Evolutionary conservation across 805 yeast genomes (phyloP).

Genomic region (Yarrowia sp.): DNA sequence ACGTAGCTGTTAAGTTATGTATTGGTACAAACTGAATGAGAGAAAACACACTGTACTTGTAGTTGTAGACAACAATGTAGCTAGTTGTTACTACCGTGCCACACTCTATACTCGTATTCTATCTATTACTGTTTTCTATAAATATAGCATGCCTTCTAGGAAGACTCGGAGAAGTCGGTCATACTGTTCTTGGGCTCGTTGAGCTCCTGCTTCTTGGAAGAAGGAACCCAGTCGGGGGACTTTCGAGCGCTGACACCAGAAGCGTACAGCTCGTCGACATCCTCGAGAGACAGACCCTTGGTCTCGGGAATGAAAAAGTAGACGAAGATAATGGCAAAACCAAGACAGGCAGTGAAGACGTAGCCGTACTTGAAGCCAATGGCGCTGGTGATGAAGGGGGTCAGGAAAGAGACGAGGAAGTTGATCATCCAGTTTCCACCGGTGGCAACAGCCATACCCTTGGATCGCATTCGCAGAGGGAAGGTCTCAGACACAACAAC

Average conservation of each 20-base stretch:
- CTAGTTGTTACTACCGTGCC: no score
- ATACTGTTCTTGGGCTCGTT: constrained; percentile 17
- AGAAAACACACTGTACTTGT: no score
- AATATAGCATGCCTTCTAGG: constrained; percentile 1
- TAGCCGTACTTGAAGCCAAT: constrained; percentile 75
- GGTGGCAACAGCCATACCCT: constrained; percentile 65
- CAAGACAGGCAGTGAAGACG: constrained; percentile 66
- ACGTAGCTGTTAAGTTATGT: no score
- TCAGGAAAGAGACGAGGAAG: constrained; percentile 68
- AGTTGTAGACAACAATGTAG: no score
- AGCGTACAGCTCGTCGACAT: constrained; percentile 69
- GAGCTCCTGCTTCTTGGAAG: constrained; percentile 14
- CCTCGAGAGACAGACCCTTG: constrained; percentile 80
- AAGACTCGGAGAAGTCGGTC: constrained; percentile 28
- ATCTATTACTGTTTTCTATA: neutral
- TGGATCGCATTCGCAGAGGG: constrained; percentile 63
- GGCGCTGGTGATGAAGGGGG: constrained; percentile 67
- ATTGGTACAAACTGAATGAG: no score
- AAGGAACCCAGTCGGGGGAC: constrained; percentile 58
- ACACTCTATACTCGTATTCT: neutral
- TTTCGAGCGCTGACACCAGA: constrained; percentile 47
- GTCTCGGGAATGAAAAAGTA: constrained; percentile 79
- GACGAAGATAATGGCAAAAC: constrained; percentile 67
- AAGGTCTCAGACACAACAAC: constrained; percentile 71
- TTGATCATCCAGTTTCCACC: constrained; percentile 57